Evolutionary conservation across 495 filamentous ascomycete genomes (phyloP).

Genomic region (Hypoxylon lenormandii): DNA sequence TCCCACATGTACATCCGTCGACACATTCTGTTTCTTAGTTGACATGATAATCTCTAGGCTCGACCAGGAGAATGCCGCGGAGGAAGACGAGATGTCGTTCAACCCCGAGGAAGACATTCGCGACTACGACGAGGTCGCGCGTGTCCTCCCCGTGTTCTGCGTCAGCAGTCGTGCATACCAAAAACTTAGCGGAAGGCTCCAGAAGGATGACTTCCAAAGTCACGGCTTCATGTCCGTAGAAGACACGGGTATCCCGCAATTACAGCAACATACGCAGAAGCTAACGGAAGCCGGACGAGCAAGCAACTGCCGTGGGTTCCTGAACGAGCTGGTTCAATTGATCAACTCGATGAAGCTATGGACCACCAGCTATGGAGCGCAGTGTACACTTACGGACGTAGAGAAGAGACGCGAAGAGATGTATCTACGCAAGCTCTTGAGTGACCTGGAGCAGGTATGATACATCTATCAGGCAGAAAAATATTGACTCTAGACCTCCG

Average conservation of each 20-base stretch:
- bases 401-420: conserved; percentile 58
- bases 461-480: neutral
- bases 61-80: conserved; percentile 50
- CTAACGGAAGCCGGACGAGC: conserved; percentile 63
- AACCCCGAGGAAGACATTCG: conserved; percentile 63
- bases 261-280: conserved; percentile 71
- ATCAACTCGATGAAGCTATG: conserved; percentile 71
- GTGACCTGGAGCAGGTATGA: conserved; percentile 61
- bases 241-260: conserved; percentile 67
- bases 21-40: neutral
- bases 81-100: conserved; percentile 50
- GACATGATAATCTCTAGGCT: conserved; percentile 36
- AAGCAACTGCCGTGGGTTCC: conserved; percentile 47
- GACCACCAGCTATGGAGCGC: conserved; percentile 62
- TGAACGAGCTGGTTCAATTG: conserved; percentile 66
- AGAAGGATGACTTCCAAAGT: conserved; percentile 51
- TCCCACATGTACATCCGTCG: neutral
- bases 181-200: conserved; percentile 67
- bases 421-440: conserved; percentile 57
- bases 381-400: conserved; percentile 56
- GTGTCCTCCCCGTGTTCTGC: conserved; percentile 71
- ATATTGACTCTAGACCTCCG: conserved; percentile 26
- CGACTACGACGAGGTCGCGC: conserved; percentile 71
- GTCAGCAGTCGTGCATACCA: conserved; percentile 72
- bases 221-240: conserved; percentile 54